Evolutionary conservation across 768 basidiomycete species (phyloP), one percentile per base, ranked within the genome.

Genomic region (Strobilomyces dryophilus): DNA sequence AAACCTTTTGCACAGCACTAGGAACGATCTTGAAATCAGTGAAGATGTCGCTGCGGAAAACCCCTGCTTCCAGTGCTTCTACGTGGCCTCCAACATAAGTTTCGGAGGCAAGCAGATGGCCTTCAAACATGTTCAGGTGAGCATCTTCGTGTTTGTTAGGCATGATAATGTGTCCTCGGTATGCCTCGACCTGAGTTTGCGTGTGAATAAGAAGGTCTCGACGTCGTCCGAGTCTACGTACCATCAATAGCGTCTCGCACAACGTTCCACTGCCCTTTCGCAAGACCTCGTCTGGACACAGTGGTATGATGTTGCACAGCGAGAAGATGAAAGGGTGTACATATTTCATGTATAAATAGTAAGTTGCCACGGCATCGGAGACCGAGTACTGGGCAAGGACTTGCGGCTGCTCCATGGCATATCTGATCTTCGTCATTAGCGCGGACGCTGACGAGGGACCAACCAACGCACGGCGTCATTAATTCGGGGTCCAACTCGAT

Each of bases 321-420:
- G 97, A 98, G 75, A 99, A 99, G 57, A 99, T 92, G 79, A 99
- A 99, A 0, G 97, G 97, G 65, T 98, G 95, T 10, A 99, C 95
- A 63, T 99, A 99, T 94, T 98, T 99, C 97, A 98, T 99, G 74
- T 99, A 98, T 34, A 99, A 80, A 70, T 98, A 98, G 69, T 99
- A 98, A 1, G 97, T 99, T n/a, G 97, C 95, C 10, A 98, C 97
- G 0, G 97, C 97, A 79, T 99, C 97, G 69, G 97, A 99, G 26
- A 99, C 97, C 61, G 97, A 98, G 71, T 99, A 99, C 65, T 95
- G 92, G 0, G 97, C 95, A 17, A 99, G 82, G 2, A 84, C 71
- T 65, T 98, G 95, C 0, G 97, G 97, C 60, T 95, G 92, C 65
- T 98, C 97, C 68, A 92, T 77, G 0, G 97, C 97, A 71, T 99